These are phyloP conservation scores for Talaromyces albobiverticillius DNA, from an alignment of 2,329 filamentous ascomycete genomes.

Conservation along the genomic window DNA sequence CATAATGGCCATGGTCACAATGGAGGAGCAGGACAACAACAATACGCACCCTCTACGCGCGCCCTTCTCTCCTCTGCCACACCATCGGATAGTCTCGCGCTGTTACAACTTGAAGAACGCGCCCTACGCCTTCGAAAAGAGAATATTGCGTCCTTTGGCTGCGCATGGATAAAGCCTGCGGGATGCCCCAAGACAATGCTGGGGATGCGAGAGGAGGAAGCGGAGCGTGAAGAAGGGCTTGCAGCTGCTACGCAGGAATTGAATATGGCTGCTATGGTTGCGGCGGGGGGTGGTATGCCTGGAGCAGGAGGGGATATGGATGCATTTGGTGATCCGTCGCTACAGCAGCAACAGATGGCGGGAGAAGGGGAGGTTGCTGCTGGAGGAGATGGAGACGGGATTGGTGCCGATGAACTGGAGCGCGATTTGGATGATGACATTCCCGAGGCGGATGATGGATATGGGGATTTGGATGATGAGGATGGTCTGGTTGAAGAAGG, in stretches of 20 bases:
- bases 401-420: slow-evolving; percentile 37
- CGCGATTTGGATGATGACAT: slow-evolving; percentile 47
- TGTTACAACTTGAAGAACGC: slow-evolving; percentile 73
- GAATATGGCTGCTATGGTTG: slow-evolving; percentile 63
- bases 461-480: slow-evolving; percentile 40
- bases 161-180: slow-evolving; percentile 84
- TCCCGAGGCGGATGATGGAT: slow-evolving; percentile 45
- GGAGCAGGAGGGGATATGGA: slow-evolving; percentile 54
- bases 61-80: slow-evolving; percentile 44
- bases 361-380: slow-evolving; percentile 48
- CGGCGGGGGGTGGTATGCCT: slow-evolving; percentile 27
- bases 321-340: slow-evolving; percentile 54
- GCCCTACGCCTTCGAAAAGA: slow-evolving; percentile 71
- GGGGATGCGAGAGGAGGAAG: slow-evolving; percentile 82
- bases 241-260: slow-evolving; percentile 72
- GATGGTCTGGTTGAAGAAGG: slow-evolving; percentile 41
- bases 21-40: too few relatives aligned
- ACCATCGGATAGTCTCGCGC: slow-evolving; percentile 63
- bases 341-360: slow-evolving; percentile 3
- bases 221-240: slow-evolving; percentile 82
- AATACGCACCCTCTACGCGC: slow-evolving; percentile 18
- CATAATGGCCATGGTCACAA: background rate
- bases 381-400: slow-evolving; percentile 44
- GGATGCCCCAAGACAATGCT: slow-evolving; percentile 86
- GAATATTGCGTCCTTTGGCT: slow-evolving; percentile 83